These are phyloP conservation scores for Comarum palustre DNA, from an alignment of 306 rosid genomes.

Conservation along the genomic window DNA sequence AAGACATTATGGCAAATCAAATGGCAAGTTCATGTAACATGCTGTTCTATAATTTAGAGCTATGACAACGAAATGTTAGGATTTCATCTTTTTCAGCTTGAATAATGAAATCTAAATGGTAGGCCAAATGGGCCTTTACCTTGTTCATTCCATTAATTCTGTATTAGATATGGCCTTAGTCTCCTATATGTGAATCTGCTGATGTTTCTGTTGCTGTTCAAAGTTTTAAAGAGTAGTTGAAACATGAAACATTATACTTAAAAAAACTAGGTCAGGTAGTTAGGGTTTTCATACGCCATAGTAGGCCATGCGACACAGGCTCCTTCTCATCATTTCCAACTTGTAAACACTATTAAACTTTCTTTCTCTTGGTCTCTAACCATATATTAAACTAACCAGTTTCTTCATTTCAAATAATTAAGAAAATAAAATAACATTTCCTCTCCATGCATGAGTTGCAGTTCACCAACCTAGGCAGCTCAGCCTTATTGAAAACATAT, in stretches of 20 bases:
- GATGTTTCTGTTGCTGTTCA: conserved; percentile 17
- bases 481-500: background rate
- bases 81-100: no score
- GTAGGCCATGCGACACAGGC: conserved; percentile 75
- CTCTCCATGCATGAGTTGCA: conserved; percentile 62
- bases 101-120: background rate
- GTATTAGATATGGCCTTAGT: no score
- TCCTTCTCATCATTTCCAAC: conserved; percentile 69
- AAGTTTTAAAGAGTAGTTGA: conserved; percentile 57
- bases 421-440: conserved; percentile 8
- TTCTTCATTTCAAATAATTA: conserved; percentile 8
- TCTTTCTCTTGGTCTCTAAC: background rate
- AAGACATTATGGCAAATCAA: no score
- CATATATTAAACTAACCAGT: conserved; percentile 2
- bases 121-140: background rate
- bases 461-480: conserved; percentile 67
- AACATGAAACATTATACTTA: conserved; percentile 37
- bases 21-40: no score
- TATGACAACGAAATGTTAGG: no score
- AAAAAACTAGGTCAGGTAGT: conserved; percentile 53
- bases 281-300: conserved; percentile 41
- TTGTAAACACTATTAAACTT: conserved; percentile 22
- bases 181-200: background rate
- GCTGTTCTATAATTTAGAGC: no score
- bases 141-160: background rate